Evolutionary conservation across 23 red algal genomes (phyloP).

Genomic region (Chondrus crispus): DNA sequence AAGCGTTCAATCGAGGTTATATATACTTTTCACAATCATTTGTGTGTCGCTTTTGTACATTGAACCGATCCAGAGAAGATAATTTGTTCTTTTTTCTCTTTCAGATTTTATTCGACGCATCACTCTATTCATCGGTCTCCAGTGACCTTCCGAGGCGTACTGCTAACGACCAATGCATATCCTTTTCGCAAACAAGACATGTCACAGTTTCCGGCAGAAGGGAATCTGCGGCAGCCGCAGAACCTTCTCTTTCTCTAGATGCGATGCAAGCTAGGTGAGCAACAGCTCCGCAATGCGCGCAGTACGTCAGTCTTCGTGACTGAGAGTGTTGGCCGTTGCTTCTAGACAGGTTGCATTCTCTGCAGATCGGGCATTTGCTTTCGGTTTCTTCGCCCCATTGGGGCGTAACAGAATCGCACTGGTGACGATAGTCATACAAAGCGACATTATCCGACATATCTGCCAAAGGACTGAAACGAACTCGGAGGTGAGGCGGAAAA

Average conservation of each 20-base stretch:
- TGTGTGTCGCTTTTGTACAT: too few species aligned
- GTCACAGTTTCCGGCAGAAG: background rate
- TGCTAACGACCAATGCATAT: background rate
- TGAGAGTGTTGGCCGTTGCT: background rate
- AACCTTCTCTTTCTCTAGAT: background rate
- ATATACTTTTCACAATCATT: too few species aligned
- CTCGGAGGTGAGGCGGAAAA: constrained; percentile 34
- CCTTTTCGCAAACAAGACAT: background rate
- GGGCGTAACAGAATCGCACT: background rate
- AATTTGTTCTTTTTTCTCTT: too few species aligned
- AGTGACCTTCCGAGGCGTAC: background rate
- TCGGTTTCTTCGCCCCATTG: background rate
- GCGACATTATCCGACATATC: background rate
- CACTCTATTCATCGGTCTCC: background rate
- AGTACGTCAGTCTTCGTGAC: background rate
- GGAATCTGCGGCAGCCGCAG: background rate
- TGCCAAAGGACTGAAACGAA: background rate
- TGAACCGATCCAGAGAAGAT: too few species aligned
- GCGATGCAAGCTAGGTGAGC: background rate
- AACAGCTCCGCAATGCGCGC: background rate
- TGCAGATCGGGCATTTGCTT: background rate
- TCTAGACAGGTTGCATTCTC: background rate
- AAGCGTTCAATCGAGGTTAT: too few species aligned
- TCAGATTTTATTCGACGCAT: too few species aligned
- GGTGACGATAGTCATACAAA: constrained; percentile 35